Evolutionary conservation across 129 eudicot species (phyloP), one percentile per base, ranked within the genome.

Genomic region (Chrysanthemum makinoi): DNA sequence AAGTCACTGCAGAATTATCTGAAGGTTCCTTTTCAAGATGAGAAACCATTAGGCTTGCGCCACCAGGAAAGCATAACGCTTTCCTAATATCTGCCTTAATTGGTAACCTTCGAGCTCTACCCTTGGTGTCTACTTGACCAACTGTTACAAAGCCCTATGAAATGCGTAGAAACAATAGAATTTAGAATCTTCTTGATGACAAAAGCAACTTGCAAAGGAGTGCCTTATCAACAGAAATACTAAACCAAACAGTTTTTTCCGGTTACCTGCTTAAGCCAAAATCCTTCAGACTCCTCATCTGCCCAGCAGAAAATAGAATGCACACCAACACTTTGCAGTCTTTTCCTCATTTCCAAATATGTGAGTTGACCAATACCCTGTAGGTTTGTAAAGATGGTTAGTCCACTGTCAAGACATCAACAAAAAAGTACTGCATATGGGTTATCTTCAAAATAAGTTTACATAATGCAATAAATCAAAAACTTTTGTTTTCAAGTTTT

Each of bases 11-110:
- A 19, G 79, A 15, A 70, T 65, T 79, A 65, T 73, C 51, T 68
- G 75, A 53, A 72, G 54, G 62, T 64, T 85, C 82, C 10, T 72
- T 72, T 22, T 49, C 61, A 65, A 93, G 77, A 77, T 93, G 95
- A 62, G 98, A 70, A 68, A 86, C 62, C 96, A 89, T 85, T 73
- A 93, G 84, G 65, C 87, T 93, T 58, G 98, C 83, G 54, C 95
- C 95, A n/a, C 98, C 98, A 77, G 98, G 98, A 77, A 93, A 85
- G 81, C 96, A 87, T 68, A 93, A 76, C 22, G 96, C 80, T 75
- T 74, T 87, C 47, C 98, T 89, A 6, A 93, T 83, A 43, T 93
- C 92, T 48, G 98, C 88, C 79, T 75, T 89, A 44, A 93, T 73
- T 20, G 86, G 92, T 49, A 93, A 81, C 72, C 80, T 89, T 26